Conservation (phyloP, 1,139 yeast species). For the Blastobotrys persicus region DNA sequence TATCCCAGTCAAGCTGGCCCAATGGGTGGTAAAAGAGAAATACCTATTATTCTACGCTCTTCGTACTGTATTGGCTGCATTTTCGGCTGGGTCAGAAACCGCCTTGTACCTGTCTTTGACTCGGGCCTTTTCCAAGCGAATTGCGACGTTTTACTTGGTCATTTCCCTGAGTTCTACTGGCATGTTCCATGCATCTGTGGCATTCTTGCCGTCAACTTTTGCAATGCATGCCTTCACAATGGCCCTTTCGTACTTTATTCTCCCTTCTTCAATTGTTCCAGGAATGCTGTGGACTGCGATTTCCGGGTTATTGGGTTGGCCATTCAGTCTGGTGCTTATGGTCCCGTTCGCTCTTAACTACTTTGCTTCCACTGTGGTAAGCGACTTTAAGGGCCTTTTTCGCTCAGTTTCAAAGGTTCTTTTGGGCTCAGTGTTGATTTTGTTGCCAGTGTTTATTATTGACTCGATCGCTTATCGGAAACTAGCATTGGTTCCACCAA, state of each 20-base stretch:
- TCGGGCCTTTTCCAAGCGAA: slow-evolving; percentile 34
- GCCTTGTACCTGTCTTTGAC: slow-evolving; percentile 48
- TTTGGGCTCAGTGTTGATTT: slow-evolving; percentile 16
- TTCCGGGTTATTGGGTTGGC: slow-evolving; percentile 90
- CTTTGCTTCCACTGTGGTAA: slow-evolving; percentile 16
- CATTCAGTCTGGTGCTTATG: slow-evolving; percentile 69
- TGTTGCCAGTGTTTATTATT: slow-evolving; percentile 43
- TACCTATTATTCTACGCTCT: slow-evolving; percentile 46
- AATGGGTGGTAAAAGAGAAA: slow-evolving; percentile 11
- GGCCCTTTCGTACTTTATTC: slow-evolving; percentile 46
- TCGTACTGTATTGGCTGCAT: slow-evolving; percentile 52
- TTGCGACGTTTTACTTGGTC: slow-evolving; percentile 60
- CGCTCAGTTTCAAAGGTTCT: slow-evolving; percentile 15
- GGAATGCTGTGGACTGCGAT: slow-evolving; percentile 54
- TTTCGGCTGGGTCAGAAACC: slow-evolving; percentile 55
- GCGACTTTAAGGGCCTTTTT: slow-evolving; percentile 8
- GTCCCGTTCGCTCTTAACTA: slow-evolving; percentile 49
- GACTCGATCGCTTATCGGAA: slow-evolving; percentile 70
- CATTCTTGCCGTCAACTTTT: slow-evolving; percentile 80
- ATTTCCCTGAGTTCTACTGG: slow-evolving; percentile 55
- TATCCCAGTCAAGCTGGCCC: slow-evolving; percentile 24
- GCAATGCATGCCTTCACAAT: slow-evolving; percentile 69
- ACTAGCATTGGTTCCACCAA: slow-evolving; percentile 68
- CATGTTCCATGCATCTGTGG: slow-evolving; percentile 81
- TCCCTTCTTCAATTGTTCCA: slow-evolving; percentile 27